Percentiles rank a stretch among this genome's conserved stretches.
phyloP scores from a whole-genome alignment of 2,329 filamentous ascomycete species.

The Fusarium globosum region DNA sequence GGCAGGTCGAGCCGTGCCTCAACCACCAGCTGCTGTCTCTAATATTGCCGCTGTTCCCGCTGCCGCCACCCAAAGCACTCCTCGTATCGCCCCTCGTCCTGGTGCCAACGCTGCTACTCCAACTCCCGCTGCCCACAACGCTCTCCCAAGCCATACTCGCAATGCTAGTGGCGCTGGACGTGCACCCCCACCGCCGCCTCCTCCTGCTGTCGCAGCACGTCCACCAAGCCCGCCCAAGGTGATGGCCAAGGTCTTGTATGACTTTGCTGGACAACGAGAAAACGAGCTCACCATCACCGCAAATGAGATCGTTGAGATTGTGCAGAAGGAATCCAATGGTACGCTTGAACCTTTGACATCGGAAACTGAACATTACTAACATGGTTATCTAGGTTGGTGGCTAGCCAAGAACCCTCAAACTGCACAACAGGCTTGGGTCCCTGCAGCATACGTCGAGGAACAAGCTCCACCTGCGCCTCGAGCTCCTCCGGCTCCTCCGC shows the following conservation, averaged over 20 bases:
- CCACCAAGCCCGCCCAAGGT: conserved; percentile 70
- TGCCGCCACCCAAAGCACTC: conserved; percentile 39
- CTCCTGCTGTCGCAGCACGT: conserved; percentile 64
- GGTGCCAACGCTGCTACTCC: conserved; percentile 8
- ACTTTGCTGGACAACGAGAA: conserved; percentile 84
- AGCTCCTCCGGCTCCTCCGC: conserved; percentile 74
- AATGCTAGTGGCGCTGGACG: conserved; percentile 64
- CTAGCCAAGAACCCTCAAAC: conserved; percentile 75
- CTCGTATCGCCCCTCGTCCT: conserved; percentile 18
- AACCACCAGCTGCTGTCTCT: conserved; percentile 48
- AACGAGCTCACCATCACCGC: conserved; percentile 86
- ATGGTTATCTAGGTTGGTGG: conserved; percentile 82
- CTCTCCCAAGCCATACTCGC: conserved; percentile 63
- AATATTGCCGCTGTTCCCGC: conserved; percentile 43
- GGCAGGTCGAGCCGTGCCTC: conserved; percentile 50
- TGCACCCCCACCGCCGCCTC: conserved; percentile 73
- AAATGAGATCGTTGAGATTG: conserved; percentile 85
- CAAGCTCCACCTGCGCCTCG: conserved; percentile 71
- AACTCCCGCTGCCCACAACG: conserved; percentile 37
- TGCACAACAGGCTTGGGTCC: conserved; percentile 87
- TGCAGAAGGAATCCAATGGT: conserved; percentile 98
- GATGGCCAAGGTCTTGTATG: conserved; percentile 90
- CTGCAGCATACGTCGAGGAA: conserved; percentile 93
- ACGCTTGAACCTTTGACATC: conserved; percentile 51
- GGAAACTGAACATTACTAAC: conserved; percentile 47